These are phyloP conservation scores for Erysimum pusillum DNA, from an alignment of 441 rosid genomes.

Conservation along the genomic window DNA sequence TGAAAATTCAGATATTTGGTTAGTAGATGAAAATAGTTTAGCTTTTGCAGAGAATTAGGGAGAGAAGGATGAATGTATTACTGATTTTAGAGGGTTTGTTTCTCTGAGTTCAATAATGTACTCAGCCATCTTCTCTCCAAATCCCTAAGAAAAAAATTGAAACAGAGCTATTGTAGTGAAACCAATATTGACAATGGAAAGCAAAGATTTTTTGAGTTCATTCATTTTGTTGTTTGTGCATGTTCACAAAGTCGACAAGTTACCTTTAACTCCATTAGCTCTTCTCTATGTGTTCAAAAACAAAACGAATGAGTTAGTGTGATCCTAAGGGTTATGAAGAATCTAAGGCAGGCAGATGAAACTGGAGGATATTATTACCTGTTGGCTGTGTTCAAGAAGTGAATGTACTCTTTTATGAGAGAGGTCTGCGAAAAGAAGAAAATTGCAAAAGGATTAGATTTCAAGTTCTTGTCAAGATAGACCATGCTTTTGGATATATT, in stretches of 20 bases:
- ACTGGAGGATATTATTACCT: constrained; percentile 49
- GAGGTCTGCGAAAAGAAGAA: constrained; percentile 56
- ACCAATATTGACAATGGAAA: constrained; percentile 14
- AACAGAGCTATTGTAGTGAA: constrained; percentile 12
- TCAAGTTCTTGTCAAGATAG: background rate
- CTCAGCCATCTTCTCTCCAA: constrained; percentile 83
- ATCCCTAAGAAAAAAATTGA: constrained; percentile 57
- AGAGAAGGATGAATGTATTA: constrained; percentile 41
- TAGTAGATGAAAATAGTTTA: background rate
- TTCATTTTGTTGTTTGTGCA: background rate
- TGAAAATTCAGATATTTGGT: background rate
- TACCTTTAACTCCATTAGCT: constrained; percentile 83
- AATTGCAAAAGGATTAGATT: constrained; percentile 26
- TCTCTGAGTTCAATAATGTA: constrained; percentile 79
- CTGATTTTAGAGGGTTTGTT: constrained; percentile 72
- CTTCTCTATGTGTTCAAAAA: constrained; percentile 63
- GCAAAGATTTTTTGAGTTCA: background rate
- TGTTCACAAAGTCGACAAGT: background rate
- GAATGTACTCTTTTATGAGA: constrained; percentile 67
- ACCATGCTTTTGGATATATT: background rate
- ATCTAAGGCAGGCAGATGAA: constrained; percentile 11
- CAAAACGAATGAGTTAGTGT: constrained; percentile 39
- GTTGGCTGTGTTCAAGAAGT: constrained; percentile 78
- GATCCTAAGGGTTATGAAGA: background rate
- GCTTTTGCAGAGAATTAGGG: background rate